Base-by-base conservation (phyloP, 1,284 basidiomycete species). In the Trametes pubescens region DNA sequence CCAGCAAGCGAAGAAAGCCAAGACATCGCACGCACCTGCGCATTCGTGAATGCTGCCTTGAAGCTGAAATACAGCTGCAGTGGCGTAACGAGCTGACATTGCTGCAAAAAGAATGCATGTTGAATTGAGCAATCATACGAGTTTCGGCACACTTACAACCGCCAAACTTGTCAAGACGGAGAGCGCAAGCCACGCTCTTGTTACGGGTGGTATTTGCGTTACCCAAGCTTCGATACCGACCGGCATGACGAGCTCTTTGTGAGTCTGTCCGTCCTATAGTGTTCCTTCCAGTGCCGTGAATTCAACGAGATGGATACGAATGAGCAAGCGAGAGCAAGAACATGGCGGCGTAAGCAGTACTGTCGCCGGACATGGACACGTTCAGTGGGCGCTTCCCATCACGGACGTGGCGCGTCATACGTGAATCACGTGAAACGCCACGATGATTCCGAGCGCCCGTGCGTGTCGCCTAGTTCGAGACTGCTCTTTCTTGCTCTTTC, bases 31-130 rank as follows among this genome's bases (percentile, higher is more conserved):
- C 68, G 44, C 63, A 93, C 94, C 85, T 97, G 94, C 40, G 81
- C 83, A 69, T 96, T 94, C 18, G 84, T 82, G 68, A 97, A 92
- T 2, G 92, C 89, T 26, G 90, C 86, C 75, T 91, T 92, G 76
- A 89, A 93, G 71, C 93, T 96, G 79, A 95, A 97, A 79, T 96
- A 98, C 32, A 98, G 85, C 76, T 97, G 95, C 22, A 96, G 80
- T 0, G 94, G 94, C 0, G 94, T 94, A 1, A 98, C 86, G 40
- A 95, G 80, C 71, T 96, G 91, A 71, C 92, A 95, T 93, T 97
- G 95, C 95, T 98, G 69, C 1, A 66, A 3, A 29, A 18, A 18
- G 7, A 58, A 37, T 40, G 57, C 35, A 38, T 62, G 44, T 29
- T 26, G 14, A 16, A 11, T 11, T 5, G 24, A 37, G 24, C 22